Evolutionary conservation across 495 filamentous ascomycete genomes (phyloP).

Genomic region (Talaromyces proteolyticus): DNA sequence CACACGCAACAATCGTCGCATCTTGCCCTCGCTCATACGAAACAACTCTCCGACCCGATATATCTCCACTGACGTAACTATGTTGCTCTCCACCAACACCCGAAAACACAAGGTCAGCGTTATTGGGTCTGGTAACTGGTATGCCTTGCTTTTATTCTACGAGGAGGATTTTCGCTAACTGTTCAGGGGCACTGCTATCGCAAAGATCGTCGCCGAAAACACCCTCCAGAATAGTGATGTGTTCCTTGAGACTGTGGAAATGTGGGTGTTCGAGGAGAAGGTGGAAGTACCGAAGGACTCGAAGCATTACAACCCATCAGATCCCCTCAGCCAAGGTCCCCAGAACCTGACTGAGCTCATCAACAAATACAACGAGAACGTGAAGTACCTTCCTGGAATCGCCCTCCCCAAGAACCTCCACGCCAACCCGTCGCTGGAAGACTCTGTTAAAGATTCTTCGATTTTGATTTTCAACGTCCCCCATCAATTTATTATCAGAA

Average conservation of each 20-base stretch:
- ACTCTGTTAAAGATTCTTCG: conserved; percentile 74
- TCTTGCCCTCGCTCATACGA: neutral
- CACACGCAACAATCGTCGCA: neutral
- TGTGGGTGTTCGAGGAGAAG: conserved; percentile 96
- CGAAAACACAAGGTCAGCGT: conserved; percentile 92
- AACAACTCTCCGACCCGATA: neutral
- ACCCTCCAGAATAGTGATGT: conserved; percentile 65
- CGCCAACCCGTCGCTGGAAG: conserved; percentile 81
- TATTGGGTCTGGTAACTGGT: conserved; percentile 97
- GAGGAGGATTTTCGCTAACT: neutral
- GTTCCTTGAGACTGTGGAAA: conserved; percentile 86
- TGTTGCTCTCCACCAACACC: conserved; percentile 29
- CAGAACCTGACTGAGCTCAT: conserved; percentile 88
- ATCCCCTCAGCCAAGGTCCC: conserved; percentile 49
- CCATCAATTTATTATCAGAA: conserved; percentile 91
- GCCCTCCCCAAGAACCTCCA: conserved; percentile 77
- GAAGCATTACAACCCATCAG: conserved; percentile 50
- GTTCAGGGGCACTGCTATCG: conserved; percentile 86
- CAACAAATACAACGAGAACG: conserved; percentile 90
- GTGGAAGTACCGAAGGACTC: conserved; percentile 63
- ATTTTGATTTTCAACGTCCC: conserved; percentile 96
- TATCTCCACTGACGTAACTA: conserved; percentile 27
- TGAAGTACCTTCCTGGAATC: conserved; percentile 92
- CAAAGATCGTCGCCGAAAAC: conserved; percentile 96
- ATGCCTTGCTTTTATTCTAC: conserved; percentile 18